These are phyloP conservation scores for Galeopsis tetrahit DNA, from an alignment of 257 asterid species.

Conservation along the genomic window DNA sequence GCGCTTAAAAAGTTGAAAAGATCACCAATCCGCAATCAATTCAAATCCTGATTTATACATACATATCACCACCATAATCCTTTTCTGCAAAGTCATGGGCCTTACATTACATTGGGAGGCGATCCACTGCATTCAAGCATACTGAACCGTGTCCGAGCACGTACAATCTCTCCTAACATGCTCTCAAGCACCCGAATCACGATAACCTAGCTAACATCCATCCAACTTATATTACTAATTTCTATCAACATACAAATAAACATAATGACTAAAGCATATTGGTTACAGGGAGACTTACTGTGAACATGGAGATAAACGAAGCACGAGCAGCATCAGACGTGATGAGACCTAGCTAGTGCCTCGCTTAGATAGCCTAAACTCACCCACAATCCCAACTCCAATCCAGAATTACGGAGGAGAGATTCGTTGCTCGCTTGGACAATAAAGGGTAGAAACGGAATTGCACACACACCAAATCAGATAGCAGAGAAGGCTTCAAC, in stretches of 20 bases:
- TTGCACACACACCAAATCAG: conserved; percentile 55
- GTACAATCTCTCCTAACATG: conserved; percentile 62
- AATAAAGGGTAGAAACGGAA: conserved; percentile 68
- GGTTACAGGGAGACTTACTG: conserved; percentile 45
- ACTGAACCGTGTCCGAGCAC: conserved; percentile 76
- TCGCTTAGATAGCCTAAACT: conserved; percentile 67
- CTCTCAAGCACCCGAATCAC: conserved; percentile 64
- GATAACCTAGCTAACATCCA: conserved; percentile 48
- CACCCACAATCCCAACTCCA: conserved; percentile 73
- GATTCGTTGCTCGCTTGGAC: conserved; percentile 52
- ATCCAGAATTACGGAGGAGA: conserved; percentile 59
- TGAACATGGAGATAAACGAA: conserved; percentile 65
- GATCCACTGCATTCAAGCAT: conserved; percentile 80
- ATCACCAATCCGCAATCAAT: conserved; percentile 47
- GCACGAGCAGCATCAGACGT: conserved; percentile 69
- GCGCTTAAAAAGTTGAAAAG: conserved; percentile 76
- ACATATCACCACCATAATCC: too few species aligned
- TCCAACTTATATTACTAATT: too few species aligned
- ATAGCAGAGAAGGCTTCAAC: conserved; percentile 70
- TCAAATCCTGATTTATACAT: too few species aligned
- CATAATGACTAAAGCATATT: not conserved
- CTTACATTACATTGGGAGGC: conserved; percentile 65
- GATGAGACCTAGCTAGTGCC: conserved; percentile 68
- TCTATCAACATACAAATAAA: too few species aligned
- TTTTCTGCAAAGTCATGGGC: too few species aligned